These are phyloP conservation scores for Termitomyces sp. DNA, from an alignment of 768 basidiomycete genomes.

Conservation along the genomic window DNA sequence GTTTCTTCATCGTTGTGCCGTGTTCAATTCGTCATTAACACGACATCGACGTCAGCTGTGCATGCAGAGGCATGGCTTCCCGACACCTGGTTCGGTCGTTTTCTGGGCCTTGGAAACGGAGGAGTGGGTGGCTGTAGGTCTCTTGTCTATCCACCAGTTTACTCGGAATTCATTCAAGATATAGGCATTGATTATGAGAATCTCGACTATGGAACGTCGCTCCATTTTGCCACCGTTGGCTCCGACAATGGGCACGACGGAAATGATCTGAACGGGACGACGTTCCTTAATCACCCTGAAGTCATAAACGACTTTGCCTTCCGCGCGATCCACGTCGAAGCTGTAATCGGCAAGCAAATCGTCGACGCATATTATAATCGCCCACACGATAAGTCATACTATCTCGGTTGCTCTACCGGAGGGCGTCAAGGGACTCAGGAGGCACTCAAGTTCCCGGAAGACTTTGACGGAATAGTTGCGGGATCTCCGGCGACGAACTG, in stretches of 20 bases:
- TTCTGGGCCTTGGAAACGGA: slow-evolving; percentile 5
- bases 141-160: background rate
- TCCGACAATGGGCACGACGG: slow-evolving; percentile 9
- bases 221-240: slow-evolving; percentile 4
- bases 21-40: slow-evolving; percentile 7
- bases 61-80: slow-evolving; percentile 11
- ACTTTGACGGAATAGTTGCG: too few relatives aligned
- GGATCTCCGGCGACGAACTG: slow-evolving; percentile 2
- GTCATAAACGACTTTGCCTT: slow-evolving; percentile 12
- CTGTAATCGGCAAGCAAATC: slow-evolving; percentile 8
- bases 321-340: slow-evolving; percentile 8
- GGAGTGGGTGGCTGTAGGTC: slow-evolving; percentile 1
- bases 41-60: slow-evolving; percentile 2
- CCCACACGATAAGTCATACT: slow-evolving; percentile 7
- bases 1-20: slow-evolving; percentile 4
- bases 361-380: slow-evolving; percentile 8
- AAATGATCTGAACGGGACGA: background rate
- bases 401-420: too few relatives aligned
- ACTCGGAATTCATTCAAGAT: background rate
- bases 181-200: slow-evolving; percentile 3
- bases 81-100: slow-evolving; percentile 8
- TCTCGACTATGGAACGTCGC: slow-evolving; percentile 5
- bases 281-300: slow-evolving; percentile 7
- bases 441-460: slow-evolving; percentile 11
- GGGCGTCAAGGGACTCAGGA: slow-evolving; percentile 13